Evolutionary conservation across 192 early-diverging fungal species (phyloP), one percentile per base, ranked within the genome.

Genomic region (Backusella luteola): DNA sequence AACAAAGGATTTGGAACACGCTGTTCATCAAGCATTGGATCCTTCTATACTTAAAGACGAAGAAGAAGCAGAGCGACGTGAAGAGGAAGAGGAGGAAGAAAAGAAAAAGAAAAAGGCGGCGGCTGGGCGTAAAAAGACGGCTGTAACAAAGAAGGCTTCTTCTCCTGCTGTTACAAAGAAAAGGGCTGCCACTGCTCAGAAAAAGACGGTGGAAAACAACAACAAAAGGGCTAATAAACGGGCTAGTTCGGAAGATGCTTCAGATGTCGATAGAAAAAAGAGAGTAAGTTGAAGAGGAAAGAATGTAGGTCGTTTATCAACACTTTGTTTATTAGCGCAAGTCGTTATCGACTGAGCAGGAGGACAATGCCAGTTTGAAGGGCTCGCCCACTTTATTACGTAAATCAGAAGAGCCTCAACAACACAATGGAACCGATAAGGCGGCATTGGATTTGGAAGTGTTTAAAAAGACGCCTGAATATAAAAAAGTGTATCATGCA

Each of bases 1-100:
- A 69, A 76, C 66, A 38, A 84, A 80, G 69, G 79, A 84, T 69
- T 52, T 84, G 4, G 77, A 80, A 36, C 21, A 34, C 14, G 82
- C 82, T 0, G 38, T 84, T 9, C 73, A 73, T 26, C 73, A 84
- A 32, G 82, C 82, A 23, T 39, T 84, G 11, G 78, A 80, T 69
- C 77, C 82, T 15, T 69, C 76, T 39, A 26, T 73, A 23, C 34
- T 39, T 32, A 46, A 80, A n/a, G 73, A 77, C 32, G 79, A 77
- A 29, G 74, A 77, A n/a, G 76, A 74, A 23, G 41, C 39, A 70
- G 69, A 73, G 21, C 68, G 79, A 2, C 71, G 49, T 19, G 73
- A 74, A 41, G 74, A 67, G 6, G 71, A 76, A 15, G 49, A 67
- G 15, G 75, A 71, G 19, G 75, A 79, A 38, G 34, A 67, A 34